phyloP scores from a whole-genome alignment of 169 alveolate species.

The Miamiensis avidus region DNA sequence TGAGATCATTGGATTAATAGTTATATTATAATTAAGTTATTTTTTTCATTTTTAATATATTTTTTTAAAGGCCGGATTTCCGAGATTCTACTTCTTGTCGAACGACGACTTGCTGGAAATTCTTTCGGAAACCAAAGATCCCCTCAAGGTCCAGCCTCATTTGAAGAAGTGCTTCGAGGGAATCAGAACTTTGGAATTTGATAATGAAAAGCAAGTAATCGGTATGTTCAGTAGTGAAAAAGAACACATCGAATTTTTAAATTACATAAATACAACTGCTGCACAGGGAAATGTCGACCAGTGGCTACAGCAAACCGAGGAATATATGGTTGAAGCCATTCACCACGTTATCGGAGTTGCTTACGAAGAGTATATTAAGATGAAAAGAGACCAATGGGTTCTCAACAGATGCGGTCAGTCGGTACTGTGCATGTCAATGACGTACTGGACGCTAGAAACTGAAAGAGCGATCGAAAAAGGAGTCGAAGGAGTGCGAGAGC shows the following conservation, averaged over 20 bases:
- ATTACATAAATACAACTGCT: slow-evolving; percentile 55
- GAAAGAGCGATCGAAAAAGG: slow-evolving; percentile 70
- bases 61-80: slow-evolving; percentile 50
- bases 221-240: slow-evolving; percentile 64
- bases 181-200: slow-evolving; percentile 59
- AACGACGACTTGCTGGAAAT: slow-evolving; percentile 94
- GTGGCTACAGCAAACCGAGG: slow-evolving; percentile 91
- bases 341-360: slow-evolving; percentile 73
- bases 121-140: slow-evolving; percentile 93
- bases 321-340: slow-evolving; percentile 82
- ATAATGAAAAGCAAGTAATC: slow-evolving; percentile 36
- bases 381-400: slow-evolving; percentile 89
- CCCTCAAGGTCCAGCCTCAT: slow-evolving; percentile 90
- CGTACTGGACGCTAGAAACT: slow-evolving; percentile 89
- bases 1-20: too few relatives aligned
- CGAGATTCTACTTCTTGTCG: slow-evolving; percentile 92
- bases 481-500: slow-evolving; percentile 59
- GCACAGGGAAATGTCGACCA: slow-evolving; percentile 92
- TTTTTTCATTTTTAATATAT: too few relatives aligned
- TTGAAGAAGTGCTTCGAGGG: slow-evolving; percentile 94
- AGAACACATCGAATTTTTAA: slow-evolving; percentile 40
- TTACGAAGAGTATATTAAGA: slow-evolving; percentile 77
- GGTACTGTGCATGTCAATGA: slow-evolving; percentile 82
- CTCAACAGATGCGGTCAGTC: slow-evolving; percentile 89
- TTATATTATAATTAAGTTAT: too few relatives aligned